Percentiles rank a stretch among this genome's conserved stretches.
Conservation (phyloP, 2,329 filamentous ascomycete species). For the Chalaropsis ovoidea region DNA sequence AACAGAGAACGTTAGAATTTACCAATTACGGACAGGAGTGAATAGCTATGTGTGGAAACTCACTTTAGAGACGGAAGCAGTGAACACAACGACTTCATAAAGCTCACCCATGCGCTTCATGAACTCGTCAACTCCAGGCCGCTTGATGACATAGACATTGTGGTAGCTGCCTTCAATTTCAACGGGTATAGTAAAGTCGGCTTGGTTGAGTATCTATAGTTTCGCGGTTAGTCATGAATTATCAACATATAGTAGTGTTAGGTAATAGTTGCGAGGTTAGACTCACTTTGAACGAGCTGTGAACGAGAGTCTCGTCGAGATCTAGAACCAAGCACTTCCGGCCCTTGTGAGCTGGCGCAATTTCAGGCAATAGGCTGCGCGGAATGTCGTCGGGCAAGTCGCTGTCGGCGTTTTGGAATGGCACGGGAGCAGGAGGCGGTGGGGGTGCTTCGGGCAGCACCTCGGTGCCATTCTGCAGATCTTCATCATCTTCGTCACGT, state of each 20-base stretch:
- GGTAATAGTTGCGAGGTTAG: not conserved
- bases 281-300: slow-evolving; percentile 93
- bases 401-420: slow-evolving; percentile 17
- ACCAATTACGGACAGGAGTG: slow-evolving; percentile 27
- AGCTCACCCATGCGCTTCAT: slow-evolving; percentile 97
- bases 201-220: slow-evolving; percentile 81
- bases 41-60: slow-evolving; percentile 26
- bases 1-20: slow-evolving; percentile 25
- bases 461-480: slow-evolving; percentile 29
- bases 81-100: slow-evolving; percentile 98
- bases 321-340: slow-evolving; percentile 93
- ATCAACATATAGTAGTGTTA: slow-evolving; percentile 18
- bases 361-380: slow-evolving; percentile 70
- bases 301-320: slow-evolving; percentile 90
- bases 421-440: slow-evolving; percentile 31
- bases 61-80: slow-evolving; percentile 95
- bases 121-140: slow-evolving; percentile 95
- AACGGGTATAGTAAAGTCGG: slow-evolving; percentile 96
- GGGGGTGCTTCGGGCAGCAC: slow-evolving; percentile 33
- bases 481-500: slow-evolving; percentile 27
- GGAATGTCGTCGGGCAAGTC: slow-evolving; percentile 29
- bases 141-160: slow-evolving; percentile 98
- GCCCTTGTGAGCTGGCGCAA: slow-evolving; percentile 67
- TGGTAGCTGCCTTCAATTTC: slow-evolving; percentile 99
- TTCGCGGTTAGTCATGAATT: not conserved